Evolutionary conservation across 108 stramenopile species (phyloP), one percentile per base, ranked within the genome.

Genomic region (Fistulifera solaris): DNA sequence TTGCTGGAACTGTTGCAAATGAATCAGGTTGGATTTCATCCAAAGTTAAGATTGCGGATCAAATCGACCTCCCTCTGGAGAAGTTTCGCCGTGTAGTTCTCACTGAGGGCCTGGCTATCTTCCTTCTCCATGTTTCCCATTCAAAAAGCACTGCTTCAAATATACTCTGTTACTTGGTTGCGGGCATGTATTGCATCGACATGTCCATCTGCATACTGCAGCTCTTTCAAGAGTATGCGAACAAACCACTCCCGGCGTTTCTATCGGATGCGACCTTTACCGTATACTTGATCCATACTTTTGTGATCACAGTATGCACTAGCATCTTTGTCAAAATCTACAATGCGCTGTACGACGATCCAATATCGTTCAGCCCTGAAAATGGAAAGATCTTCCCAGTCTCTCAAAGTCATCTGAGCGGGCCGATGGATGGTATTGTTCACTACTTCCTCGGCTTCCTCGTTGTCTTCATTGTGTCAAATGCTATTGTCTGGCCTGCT

Each of bases 221-320:
- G 15, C 39, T 56, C 7, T 56, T 56, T 26, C 55, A 56, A 56
- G 14, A 56, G 14, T 56, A 31, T 22, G 17, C 22, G 17, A 56
- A 40, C 40, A 35, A 35, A 35, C 31, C 31, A 8, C 31, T n/a
- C 31, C 31, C 31, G 3, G 39, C 39, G 15, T 56, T 40, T 14
- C 26, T 56, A 1, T 1, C 39, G 12, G 21, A 42, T 56, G 55
- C 55, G 10, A 2, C 55, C 21, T 56, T 40, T 23, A 19, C 16
- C 15, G 55, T 56, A 14, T 56, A 56, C 22, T 40, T 56, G 21
- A n/a, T 42, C 6, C 55, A 56, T 22, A 38, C 55, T 17, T 16
- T 51, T 27, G 23, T 51, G 3, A 51, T 51, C 50, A 51, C 27
- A 16, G 50, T n/a, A 24, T 21, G 22, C 50, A 51, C 50, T 3